These are phyloP conservation scores for Moringa oleifera DNA, from an alignment of 345 rosid species.

Conservation along the genomic window DNA sequence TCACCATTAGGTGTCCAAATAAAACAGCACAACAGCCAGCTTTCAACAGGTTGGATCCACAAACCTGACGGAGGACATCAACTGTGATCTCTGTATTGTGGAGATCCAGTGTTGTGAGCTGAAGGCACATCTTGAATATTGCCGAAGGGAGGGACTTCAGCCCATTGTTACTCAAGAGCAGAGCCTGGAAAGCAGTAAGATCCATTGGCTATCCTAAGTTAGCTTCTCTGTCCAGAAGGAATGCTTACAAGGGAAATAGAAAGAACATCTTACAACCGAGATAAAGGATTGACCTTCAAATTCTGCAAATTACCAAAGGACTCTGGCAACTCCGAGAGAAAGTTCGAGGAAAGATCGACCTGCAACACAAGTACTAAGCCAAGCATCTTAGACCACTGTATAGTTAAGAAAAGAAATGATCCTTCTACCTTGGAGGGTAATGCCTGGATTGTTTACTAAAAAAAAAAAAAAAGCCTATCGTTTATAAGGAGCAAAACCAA, in stretches of 20 bases:
- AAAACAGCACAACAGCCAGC: neutral
- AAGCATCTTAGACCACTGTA: slow-evolving; percentile 10
- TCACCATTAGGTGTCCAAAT: neutral
- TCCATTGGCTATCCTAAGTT: too few relatives aligned
- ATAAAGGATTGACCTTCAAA: slow-evolving; percentile 49
- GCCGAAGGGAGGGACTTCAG: slow-evolving; percentile 51
- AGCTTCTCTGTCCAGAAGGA: too few relatives aligned
- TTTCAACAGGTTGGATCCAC: neutral
- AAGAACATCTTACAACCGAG: neutral
- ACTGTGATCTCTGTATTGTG: slow-evolving; percentile 84
- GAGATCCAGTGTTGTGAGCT: slow-evolving; percentile 75
- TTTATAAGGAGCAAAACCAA: neutral
- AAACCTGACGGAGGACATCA: slow-evolving; percentile 71
- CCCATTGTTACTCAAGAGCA: slow-evolving; percentile 68
- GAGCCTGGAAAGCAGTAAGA: slow-evolving; percentile 35
- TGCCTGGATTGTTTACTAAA: neutral
- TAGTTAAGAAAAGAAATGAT: neutral
- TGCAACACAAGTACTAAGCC: slow-evolving; percentile 19
- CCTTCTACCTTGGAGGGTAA: neutral
- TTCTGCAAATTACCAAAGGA: slow-evolving; percentile 46
- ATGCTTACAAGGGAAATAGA: neutral
- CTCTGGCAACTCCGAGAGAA: slow-evolving; percentile 61
- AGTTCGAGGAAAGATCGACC: slow-evolving; percentile 90
- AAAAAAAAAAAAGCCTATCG: neutral
- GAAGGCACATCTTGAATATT: slow-evolving; percentile 56